Conservation (phyloP, 805 yeast species). For the Metschnikowia dekortorum region DNA sequence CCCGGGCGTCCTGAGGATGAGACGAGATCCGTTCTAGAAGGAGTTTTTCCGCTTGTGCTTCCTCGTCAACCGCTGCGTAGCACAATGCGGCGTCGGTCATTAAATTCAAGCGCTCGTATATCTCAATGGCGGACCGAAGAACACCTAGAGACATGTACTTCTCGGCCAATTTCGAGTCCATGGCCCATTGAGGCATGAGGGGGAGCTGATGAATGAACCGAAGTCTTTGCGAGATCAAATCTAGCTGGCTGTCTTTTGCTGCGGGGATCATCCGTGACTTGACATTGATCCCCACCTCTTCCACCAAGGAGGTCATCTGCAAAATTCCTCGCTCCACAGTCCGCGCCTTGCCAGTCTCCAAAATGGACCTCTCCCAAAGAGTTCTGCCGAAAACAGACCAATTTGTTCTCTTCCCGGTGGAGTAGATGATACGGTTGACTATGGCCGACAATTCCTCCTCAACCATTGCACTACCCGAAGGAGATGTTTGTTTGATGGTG, state of each 20-base stretch:
- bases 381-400: slow-evolving; percentile 80
- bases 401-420: slow-evolving; percentile 42
- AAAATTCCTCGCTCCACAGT: slow-evolving; percentile 92
- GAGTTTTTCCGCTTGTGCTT: slow-evolving; percentile 57
- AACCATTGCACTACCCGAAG: slow-evolving; percentile 63
- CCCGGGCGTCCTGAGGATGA: slow-evolving; percentile 76
- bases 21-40: slow-evolving; percentile 48
- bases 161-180: slow-evolving; percentile 82
- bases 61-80: slow-evolving; percentile 80
- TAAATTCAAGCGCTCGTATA: slow-evolving; percentile 74
- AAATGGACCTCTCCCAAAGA: slow-evolving; percentile 82
- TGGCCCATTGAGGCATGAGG: slow-evolving; percentile 75
- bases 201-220: slow-evolving; percentile 71
- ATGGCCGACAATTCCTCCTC: slow-evolving; percentile 82
- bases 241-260: slow-evolving; percentile 25
- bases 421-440: slow-evolving; percentile 64
- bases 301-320: slow-evolving; percentile 88
- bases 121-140: slow-evolving; percentile 80
- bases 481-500: slow-evolving; percentile 63
- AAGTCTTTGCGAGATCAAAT: slow-evolving; percentile 49
- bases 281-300: slow-evolving; percentile 73
- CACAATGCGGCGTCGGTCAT: slow-evolving; percentile 85
- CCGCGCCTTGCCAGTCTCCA: slow-evolving; percentile 75
- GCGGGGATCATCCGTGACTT: slow-evolving; percentile 51
- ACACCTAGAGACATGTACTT: slow-evolving; percentile 82